Conservation (phyloP, 805 yeast genomes). For the Metschnikowia drakensbergensis region DNA sequence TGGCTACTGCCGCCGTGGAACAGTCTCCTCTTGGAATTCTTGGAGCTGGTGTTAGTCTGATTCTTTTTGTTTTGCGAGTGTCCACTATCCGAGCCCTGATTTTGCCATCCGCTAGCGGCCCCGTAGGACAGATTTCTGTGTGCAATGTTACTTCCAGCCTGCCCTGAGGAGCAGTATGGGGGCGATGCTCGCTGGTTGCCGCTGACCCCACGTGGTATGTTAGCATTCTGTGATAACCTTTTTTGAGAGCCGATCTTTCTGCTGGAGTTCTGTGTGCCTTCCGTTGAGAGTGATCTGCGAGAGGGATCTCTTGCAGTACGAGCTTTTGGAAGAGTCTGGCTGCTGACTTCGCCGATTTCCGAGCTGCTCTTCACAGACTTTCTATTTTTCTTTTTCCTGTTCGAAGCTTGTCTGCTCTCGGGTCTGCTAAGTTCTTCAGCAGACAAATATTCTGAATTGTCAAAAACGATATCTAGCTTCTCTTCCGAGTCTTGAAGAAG, state of each 20-base stretch:
- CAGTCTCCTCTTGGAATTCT: slow-evolving; percentile 29
- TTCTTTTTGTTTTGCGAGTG: background rate
- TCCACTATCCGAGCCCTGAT: background rate
- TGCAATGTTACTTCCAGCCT: background rate
- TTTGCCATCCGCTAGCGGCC: background rate
- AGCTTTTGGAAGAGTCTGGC: background rate
- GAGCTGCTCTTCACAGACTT: background rate
- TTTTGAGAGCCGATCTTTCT: background rate
- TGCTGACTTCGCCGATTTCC: background rate
- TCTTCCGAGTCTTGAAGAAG: slow-evolving; percentile 33
- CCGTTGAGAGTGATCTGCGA: slow-evolving; percentile 3
- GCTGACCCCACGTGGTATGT: slow-evolving; percentile 1
- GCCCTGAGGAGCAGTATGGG: background rate
- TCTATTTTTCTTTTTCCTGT: slow-evolving; percentile 5
- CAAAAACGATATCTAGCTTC: slow-evolving; percentile 20
- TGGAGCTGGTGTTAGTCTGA: slow-evolving; percentile 24
- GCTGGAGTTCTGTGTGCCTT: background rate
- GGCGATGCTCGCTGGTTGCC: background rate
- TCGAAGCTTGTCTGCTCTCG: slow-evolving; percentile 6
- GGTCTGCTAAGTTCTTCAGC: slow-evolving; percentile 6
- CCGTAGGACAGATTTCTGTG: background rate
- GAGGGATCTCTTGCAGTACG: background rate
- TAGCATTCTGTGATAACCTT: background rate
- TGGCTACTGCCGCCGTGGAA: slow-evolving; percentile 26
- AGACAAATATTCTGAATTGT: slow-evolving; percentile 3